Evolutionary conservation across 139 green algal genomes (phyloP).

Genomic region (Pseudopediastrum boryanum): DNA sequence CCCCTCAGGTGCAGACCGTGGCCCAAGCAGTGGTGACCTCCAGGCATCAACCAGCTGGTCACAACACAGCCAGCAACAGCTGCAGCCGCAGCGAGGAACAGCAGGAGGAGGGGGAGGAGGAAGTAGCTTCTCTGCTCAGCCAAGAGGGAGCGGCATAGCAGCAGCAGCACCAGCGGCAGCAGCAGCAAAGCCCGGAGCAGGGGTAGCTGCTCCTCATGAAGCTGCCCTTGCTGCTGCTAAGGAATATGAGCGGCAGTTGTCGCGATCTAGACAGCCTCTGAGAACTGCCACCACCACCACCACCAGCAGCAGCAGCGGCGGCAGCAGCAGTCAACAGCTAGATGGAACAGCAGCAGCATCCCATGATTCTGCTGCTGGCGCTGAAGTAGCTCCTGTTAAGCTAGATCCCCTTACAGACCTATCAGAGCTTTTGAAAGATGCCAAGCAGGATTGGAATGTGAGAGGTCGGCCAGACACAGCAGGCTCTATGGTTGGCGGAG

Average conservation of each 20-base stretch:
- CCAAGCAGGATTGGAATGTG: constrained; percentile 49
- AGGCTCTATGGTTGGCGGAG: constrained; percentile 57
- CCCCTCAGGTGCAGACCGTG: neutral
- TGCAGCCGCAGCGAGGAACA: too few relatives aligned
- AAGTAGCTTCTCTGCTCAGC: too few relatives aligned
- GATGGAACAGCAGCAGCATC: constrained; percentile 1
- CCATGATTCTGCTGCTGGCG: neutral
- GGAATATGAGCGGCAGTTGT: neutral
- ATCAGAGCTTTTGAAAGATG: constrained; percentile 39
- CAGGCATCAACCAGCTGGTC: too few relatives aligned
- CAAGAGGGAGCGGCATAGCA: too few relatives aligned
- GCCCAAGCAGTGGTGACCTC: too few relatives aligned
- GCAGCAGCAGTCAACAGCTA: neutral
- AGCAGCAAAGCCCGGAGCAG: constrained; percentile 6
- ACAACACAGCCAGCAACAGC: too few relatives aligned
- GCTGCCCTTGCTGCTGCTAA: neutral
- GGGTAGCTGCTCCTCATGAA: neutral
- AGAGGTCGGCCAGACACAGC: constrained; percentile 49
- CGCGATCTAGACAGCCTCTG: neutral
- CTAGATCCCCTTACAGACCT: constrained; percentile 28
- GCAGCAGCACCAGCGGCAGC: neutral
- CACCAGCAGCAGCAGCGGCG: neutral
- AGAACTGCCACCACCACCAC: neutral
- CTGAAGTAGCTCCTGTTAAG: constrained; percentile 4
- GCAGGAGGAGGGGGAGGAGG: too few relatives aligned